Percentiles rank a stretch among this genome's conserved stretches.
Evolutionary conservation across 805 yeast genomes (phyloP).

Genomic region (Spathaspora sp.): DNA sequence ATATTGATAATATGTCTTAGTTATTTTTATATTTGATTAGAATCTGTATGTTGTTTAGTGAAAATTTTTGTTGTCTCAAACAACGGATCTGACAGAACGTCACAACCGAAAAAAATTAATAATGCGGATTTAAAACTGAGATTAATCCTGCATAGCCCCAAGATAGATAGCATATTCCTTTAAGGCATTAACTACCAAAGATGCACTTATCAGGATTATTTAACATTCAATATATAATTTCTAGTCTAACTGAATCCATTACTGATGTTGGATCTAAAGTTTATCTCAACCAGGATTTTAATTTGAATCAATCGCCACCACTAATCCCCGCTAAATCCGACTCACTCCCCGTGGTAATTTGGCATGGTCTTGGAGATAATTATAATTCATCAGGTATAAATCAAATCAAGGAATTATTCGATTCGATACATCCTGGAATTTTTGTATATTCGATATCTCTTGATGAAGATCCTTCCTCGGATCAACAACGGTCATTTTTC

Average conservation of each 20-base stretch:
- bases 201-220: conserved; percentile 3
- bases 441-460: conserved; percentile 53
- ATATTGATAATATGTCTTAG: not conserved
- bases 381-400: conserved; percentile 60
- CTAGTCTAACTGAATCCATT: not conserved
- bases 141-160: not conserved
- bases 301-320: not conserved
- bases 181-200: not conserved
- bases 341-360: conserved; percentile 56
- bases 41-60: not conserved
- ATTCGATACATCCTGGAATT: conserved; percentile 44
- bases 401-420: conserved; percentile 40
- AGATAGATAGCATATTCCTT: not conserved
- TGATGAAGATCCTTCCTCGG: conserved; percentile 46
- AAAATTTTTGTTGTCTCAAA: no score
- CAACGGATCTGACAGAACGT: no score
- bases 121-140: no score
- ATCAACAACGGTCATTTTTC: conserved; percentile 51
- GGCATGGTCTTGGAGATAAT: conserved; percentile 86
- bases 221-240: not conserved
- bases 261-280: not conserved
- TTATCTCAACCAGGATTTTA: not conserved
- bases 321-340: not conserved
- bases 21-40: not conserved
- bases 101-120: no score